These are phyloP conservation scores for Pythium phragmiticola DNA, from an alignment of 352 stramenopile species.

Conservation along the genomic window DNA sequence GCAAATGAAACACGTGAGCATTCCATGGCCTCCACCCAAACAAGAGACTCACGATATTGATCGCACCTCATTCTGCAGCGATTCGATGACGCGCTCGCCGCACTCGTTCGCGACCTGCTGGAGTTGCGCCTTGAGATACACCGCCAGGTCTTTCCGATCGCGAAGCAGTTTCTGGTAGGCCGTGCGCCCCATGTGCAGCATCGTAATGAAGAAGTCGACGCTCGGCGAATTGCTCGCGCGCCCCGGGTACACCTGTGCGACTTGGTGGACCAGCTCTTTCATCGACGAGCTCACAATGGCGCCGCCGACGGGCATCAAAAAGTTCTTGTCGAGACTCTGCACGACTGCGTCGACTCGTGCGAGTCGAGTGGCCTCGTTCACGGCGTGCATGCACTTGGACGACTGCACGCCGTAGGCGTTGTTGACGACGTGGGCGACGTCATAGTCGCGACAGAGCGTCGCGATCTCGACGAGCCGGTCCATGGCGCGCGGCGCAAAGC, in stretches of 20 bases:
- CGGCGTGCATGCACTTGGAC: conserved; percentile 89
- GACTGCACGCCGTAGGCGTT: conserved; percentile 99
- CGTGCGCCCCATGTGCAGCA: conserved; percentile 94
- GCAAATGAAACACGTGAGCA: not conserved
- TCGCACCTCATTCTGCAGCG: conserved; percentile 87
- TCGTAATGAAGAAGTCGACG: conserved; percentile 98
- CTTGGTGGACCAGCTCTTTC: conserved; percentile 66
- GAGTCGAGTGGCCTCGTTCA: conserved; percentile 89
- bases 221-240: conserved; percentile 93
- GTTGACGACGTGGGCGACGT: conserved; percentile 97
- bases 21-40: not conserved
- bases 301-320: conserved; percentile 96
- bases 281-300: conserved; percentile 82
- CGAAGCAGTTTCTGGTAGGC: conserved; percentile 89
- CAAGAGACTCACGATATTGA: not conserved
- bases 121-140: conserved; percentile 78
- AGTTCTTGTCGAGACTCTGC: conserved; percentile 99
- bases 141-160: conserved; percentile 77
- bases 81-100: conserved; percentile 90
- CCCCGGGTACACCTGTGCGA: conserved; percentile 95
- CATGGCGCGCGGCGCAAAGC: conserved; percentile 96
- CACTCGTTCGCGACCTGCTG: conserved; percentile 72
- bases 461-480: conserved; percentile 94
- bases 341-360: conserved; percentile 96
- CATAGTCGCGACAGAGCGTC: conserved; percentile 73